Evolutionary conservation across 306 rosid genomes (phyloP).

Genomic region (Phaseolus lunatus): DNA sequence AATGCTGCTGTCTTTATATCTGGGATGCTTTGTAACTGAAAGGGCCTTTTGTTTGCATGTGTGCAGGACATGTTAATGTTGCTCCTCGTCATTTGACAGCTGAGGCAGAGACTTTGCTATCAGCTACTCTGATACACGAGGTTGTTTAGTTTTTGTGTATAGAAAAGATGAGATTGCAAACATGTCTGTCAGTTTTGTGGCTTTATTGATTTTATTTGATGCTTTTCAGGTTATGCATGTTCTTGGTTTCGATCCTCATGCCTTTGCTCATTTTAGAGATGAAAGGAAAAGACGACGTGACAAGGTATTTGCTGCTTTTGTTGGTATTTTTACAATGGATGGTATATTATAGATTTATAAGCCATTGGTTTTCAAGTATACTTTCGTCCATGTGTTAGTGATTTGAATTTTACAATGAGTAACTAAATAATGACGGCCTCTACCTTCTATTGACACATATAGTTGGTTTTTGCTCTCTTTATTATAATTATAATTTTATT

Average conservation of each 20-base stretch:
- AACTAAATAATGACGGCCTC: conserved; percentile 19
- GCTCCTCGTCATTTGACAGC: conserved; percentile 99
- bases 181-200: conserved; percentile 28
- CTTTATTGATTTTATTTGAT: conserved; percentile 39
- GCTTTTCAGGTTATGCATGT: conserved; percentile 92
- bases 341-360: conserved; percentile 12
- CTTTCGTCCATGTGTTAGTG: conserved; percentile 21
- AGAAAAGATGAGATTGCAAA: conserved; percentile 33
- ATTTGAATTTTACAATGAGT: conserved; percentile 12
- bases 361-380: conserved; percentile 24
- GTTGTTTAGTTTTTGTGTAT: conserved; percentile 52
- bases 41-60: neutral
- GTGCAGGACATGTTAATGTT: conserved; percentile 93
- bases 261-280: conserved; percentile 97
- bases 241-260: conserved; percentile 99
- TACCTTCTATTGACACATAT: conserved; percentile 22
- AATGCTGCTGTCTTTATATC: conserved; percentile 27
- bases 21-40: conserved; percentile 41
- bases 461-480: neutral
- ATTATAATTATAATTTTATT: neutral
- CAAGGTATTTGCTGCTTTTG: conserved; percentile 60
- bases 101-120: conserved; percentile 93
- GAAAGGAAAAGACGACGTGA: conserved; percentile 91
- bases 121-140: conserved; percentile 97
- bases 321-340: neutral